phyloP scores from a whole-genome alignment of 345 rosid species.

The Camelina sativa region DNA sequence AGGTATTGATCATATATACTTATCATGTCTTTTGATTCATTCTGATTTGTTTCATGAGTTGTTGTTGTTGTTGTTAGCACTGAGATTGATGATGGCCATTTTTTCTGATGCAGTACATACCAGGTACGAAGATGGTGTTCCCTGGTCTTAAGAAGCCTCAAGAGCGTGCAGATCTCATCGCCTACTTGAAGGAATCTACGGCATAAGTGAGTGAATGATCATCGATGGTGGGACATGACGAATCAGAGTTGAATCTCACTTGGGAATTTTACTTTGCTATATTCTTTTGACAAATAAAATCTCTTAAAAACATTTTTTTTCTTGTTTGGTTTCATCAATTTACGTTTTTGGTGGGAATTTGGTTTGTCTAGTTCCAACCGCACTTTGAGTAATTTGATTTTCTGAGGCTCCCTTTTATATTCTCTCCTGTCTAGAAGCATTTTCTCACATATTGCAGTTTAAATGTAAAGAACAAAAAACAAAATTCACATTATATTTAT shows the following conservation, averaged over 20 bases:
- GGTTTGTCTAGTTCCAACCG: background rate
- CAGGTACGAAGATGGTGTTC: constrained; percentile 99
- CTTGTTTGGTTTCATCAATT: background rate
- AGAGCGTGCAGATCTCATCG: constrained; percentile 89
- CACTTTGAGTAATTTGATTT: constrained; percentile 22
- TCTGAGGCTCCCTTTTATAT: constrained; percentile 8
- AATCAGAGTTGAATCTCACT: constrained; percentile 24
- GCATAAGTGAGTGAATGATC: constrained; percentile 40
- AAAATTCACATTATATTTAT: constrained; percentile 8
- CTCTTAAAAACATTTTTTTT: background rate
- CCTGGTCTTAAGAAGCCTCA: constrained; percentile 97
- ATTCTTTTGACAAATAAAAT: constrained; percentile 47
- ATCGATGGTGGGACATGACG: background rate
- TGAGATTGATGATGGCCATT: background rate
- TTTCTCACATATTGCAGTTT: background rate
- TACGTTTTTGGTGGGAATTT: constrained; percentile 27
- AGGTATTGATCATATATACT: constrained; percentile 48
- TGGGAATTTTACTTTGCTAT: constrained; percentile 2
- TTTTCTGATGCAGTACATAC: constrained; percentile 73
- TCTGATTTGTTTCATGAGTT: background rate
- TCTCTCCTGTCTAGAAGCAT: background rate
- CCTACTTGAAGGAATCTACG: constrained; percentile 85
- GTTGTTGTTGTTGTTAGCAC: background rate
- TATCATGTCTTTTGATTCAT: background rate
- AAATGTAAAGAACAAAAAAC: background rate